Base-by-base conservation (phyloP, 2,329 filamentous ascomycete genomes). In the Aureobasidium pullulans region DNA sequence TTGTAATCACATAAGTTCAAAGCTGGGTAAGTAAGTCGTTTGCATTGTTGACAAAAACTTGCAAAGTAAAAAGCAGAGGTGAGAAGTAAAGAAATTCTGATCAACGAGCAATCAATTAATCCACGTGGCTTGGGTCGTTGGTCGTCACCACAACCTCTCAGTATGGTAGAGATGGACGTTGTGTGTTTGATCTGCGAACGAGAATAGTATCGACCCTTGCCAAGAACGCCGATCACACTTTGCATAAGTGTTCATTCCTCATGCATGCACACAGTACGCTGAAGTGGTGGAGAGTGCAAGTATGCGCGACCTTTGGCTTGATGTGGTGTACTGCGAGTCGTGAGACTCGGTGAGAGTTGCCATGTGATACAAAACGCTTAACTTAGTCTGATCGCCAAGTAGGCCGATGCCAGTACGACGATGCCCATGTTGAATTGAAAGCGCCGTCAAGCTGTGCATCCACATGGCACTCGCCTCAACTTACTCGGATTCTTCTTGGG, bases 121-220 rank as follows among this genome's bases (percentile, higher is more conserved):
- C 48, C 49, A 42, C 49, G 37, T 53, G 49, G 15, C 49, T 15
- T 5, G 9, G 19, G 36, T 53, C 49, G 49, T 42, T n/a, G 19
- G 36, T 53, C 49, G 49, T 53, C 28, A 32, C 23, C 49, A 42
- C 28, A 19, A 16, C 34, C 15, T 13, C 36, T 15, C 23, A 53
- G 36, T 15, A 9, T 42, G 37, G 49, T 40, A 32, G 37, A 42
- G 49, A 53, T 42, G 6, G 28, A 53, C 37, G 37, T 53, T 29
- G 36, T 19, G n/a, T 53, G 49, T 53, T 53, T 53, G 28, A 53
- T 53, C 49, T 53, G 49, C 49, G 32, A 19, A 53, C 29, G 16
- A 32, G 31, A 42, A 42, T 32, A 31, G 49, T 37, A 52, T 39
- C 3, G 4, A 40, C 15, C 37, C 19, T 31, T 52, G 49, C 49